These are phyloP conservation scores for Daldinia bambusicola DNA, from an alignment of 495 filamentous ascomycete species.

Conservation along the genomic window DNA sequence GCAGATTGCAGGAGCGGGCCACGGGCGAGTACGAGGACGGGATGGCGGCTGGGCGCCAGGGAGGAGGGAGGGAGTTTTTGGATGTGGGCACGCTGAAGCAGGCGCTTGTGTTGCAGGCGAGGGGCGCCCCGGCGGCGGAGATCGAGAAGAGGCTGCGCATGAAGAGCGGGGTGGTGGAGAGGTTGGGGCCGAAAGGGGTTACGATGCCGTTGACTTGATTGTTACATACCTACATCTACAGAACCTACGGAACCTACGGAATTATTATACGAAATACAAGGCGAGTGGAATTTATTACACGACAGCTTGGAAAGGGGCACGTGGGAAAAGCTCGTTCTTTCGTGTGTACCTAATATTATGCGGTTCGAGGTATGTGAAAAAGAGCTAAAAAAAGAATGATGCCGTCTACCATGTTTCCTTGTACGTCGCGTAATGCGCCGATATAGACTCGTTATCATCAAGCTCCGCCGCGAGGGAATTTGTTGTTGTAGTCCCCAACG, in stretches of 20 bases:
- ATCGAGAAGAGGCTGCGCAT: constrained; percentile 54
- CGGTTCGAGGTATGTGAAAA: constrained; percentile 33
- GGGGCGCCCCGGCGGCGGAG: constrained; percentile 42
- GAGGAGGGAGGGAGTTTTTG: constrained; percentile 54
- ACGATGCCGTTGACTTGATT: constrained; percentile 31
- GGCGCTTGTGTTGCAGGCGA: constrained; percentile 49
- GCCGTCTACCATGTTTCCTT: constrained; percentile 28
- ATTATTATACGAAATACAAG: neutral
- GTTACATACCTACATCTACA: too few relatives aligned
- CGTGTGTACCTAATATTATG: constrained; percentile 22
- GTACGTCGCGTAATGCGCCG: constrained; percentile 25
- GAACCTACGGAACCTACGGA: too few relatives aligned
- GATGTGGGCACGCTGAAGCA: constrained; percentile 53
- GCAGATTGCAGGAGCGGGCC: constrained; percentile 50
- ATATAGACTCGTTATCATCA: constrained; percentile 19
- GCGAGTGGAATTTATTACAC: neutral
- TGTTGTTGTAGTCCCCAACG: neutral
- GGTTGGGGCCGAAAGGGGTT: constrained; percentile 51
- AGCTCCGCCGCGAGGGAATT: neutral
- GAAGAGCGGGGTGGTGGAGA: constrained; percentile 53
- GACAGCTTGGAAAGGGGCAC: neutral
- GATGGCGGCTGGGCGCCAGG: constrained; percentile 29
- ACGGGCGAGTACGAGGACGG: constrained; percentile 51
- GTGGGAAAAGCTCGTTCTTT: neutral
- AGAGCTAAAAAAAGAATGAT: neutral